Conservation (phyloP, 306 rosid genomes). For the Citrullus amarus region DNA sequence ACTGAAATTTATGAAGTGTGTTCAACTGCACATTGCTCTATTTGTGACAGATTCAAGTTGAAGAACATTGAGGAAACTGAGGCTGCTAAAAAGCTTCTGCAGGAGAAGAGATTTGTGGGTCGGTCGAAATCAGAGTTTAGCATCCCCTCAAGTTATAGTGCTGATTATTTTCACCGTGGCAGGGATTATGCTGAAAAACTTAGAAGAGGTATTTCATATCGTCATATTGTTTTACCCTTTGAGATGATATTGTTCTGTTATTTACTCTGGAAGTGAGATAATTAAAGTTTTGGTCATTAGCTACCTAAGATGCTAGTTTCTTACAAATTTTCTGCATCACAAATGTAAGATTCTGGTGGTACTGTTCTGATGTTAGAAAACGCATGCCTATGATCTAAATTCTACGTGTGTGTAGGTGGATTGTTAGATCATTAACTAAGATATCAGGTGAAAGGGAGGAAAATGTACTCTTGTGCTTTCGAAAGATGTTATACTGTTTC, state of each 20-base stretch:
- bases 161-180: slow-evolving; percentile 98
- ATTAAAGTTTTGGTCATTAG: not conserved
- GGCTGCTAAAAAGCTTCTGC: slow-evolving; percentile 91
- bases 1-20: not conserved
- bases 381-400: not conserved
- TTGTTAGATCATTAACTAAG: not conserved
- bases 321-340: not conserved
- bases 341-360: not conserved
- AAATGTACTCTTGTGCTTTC: not conserved
- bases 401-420: not conserved
- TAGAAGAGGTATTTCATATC: slow-evolving; percentile 55
- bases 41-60: slow-evolving; percentile 60
- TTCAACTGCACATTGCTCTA: not conserved
- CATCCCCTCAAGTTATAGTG: slow-evolving; percentile 91
- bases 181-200: slow-evolving; percentile 97
- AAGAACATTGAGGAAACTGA: slow-evolving; percentile 95
- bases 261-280: not conserved
- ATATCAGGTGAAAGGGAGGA: not conserved
- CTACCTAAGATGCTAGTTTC: not conserved
- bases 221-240: not conserved
- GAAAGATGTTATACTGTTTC: not conserved
- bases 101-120: slow-evolving; percentile 84
- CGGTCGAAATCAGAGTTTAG: slow-evolving; percentile 68
- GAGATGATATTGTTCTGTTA: not conserved
- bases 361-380: not conserved